phyloP scores from a whole-genome alignment of 139 green algal genomes.

The Astrephomene gubernaculifera region DNA sequence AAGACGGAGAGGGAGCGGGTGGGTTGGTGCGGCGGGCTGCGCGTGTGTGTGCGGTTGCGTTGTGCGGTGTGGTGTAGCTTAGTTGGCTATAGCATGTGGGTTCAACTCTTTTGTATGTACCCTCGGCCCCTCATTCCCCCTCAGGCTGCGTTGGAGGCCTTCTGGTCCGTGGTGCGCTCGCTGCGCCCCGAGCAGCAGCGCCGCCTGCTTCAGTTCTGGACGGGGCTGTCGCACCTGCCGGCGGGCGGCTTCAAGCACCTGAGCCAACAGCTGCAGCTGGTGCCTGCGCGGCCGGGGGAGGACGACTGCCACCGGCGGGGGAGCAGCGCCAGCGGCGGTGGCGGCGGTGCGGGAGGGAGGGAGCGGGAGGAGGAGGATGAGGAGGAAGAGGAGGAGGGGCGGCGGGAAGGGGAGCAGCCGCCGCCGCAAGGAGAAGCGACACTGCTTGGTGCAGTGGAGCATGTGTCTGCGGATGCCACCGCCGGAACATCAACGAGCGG shows the following conservation, averaged over 20 bases:
- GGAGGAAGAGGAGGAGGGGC: neutral
- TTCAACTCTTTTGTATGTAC: neutral
- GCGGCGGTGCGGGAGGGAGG: no score
- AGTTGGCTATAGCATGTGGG: neutral
- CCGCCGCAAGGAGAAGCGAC: neutral
- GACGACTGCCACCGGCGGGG: neutral
- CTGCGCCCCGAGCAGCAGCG: neutral
- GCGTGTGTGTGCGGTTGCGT: neutral
- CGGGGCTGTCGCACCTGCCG: constrained; percentile 27
- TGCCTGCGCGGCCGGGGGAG: neutral
- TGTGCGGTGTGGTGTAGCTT: neutral
- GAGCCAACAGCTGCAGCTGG: constrained; percentile 37
- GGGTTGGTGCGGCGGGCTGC: neutral
- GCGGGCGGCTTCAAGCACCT: constrained; percentile 38
- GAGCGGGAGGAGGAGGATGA: neutral
- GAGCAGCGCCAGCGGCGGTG: neutral
- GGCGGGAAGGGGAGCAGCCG: neutral
- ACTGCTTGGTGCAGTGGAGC: neutral
- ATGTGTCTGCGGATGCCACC: neutral
- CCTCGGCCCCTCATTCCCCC: neutral
- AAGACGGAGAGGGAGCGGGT: constrained; percentile 5
- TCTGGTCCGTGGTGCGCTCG: constrained; percentile 25
- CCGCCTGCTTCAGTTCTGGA: constrained; percentile 48
- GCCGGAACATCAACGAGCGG: neutral
- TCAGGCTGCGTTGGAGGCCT: constrained; percentile 20